These are phyloP conservation scores for Neohortaea acidophila DNA, from an alignment of 495 filamentous ascomycete genomes.

Conservation along the genomic window DNA sequence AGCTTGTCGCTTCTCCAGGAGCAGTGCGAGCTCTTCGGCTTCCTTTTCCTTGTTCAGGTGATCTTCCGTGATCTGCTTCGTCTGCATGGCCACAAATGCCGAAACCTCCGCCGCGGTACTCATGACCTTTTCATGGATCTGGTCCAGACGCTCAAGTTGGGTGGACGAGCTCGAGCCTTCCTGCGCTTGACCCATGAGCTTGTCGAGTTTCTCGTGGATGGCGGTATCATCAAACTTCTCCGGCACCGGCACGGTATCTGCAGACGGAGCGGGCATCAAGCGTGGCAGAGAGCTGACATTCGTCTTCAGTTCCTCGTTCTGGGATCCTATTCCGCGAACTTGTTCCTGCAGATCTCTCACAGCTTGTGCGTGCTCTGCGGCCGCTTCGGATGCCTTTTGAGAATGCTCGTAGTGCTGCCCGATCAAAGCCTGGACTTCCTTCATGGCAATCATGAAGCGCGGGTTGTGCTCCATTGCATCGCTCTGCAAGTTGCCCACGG, in stretches of 20 bases:
- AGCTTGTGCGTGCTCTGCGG: constrained; percentile 14
- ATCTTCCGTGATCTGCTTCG: constrained; percentile 59
- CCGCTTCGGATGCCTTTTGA: constrained; percentile 29
- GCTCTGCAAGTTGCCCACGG: constrained; percentile 59
- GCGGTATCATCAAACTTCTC: constrained; percentile 52
- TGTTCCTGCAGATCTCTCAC: constrained; percentile 20
- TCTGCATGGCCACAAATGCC: constrained; percentile 71
- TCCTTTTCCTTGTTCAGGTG: constrained; percentile 65
- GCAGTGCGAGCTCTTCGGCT: constrained; percentile 65
- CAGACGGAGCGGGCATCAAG: constrained; percentile 30
- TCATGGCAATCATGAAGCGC: constrained; percentile 64
- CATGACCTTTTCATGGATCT: constrained; percentile 80
- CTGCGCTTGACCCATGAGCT: constrained; percentile 47
- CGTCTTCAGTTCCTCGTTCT: constrained; percentile 40
- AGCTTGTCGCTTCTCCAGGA: constrained; percentile 59
- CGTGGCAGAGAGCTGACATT: constrained; percentile 37
- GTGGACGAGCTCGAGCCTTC: constrained; percentile 38
- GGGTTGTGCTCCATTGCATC: constrained; percentile 69
- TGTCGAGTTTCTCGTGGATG: constrained; percentile 76
- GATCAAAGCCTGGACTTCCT: constrained; percentile 67
- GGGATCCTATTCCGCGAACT: constrained; percentile 17
- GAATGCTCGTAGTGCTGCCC: constrained; percentile 67
- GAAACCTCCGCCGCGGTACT: constrained; percentile 71
- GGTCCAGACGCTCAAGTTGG: constrained; percentile 62
- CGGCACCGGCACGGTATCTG: constrained; percentile 21